Base-by-base conservation (phyloP, 2,329 filamentous ascomycete species). In the Penicillium fuscoglaucum region DNA sequence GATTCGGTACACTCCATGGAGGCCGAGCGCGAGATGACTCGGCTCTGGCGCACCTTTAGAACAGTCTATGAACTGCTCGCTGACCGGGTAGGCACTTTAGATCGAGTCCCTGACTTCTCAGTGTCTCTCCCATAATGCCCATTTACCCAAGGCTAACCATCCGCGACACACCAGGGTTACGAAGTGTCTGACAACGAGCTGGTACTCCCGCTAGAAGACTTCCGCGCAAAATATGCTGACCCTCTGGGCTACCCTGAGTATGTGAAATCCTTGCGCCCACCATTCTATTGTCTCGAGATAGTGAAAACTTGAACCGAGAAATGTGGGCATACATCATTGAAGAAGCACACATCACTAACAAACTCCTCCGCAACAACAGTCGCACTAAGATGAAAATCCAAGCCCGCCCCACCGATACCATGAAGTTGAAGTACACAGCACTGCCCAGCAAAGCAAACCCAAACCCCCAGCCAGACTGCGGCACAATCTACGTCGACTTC, bases 11-110 rank as follows among this genome's bases (percentile, higher is more conserved):
- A 70, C 58, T 73, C 73, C 56, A 69, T 68, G 33, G 76, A 78
- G 37, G 73, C 74, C 55, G 71, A 75, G 59, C 72, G 71, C 64
- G 74, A 78, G 66, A 75, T 76, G 70, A 83, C 85, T 64, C 87
- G 90, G 73, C 86, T 97, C 67, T 99, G 95, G 93, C 90, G 93
- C 76, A 91, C 93, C 69, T 96, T 91, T 86, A 87, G 87, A 77
- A 99, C 95, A 9, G 87, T 92, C 49, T 91, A 96, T 77, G 91
- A 99, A 83, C 96, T 99, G 93, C 89, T 95, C 68, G 83, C 85
- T 61, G 95, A 98, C 76, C 82, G 93, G 75, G 93, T 96, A 85
- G 70, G 89, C 47, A 50, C 46, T 33, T 24, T 28, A 26, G 58
- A 29, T 21, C 24, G 29, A 52, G 39, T 28, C 52, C 48, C 40